Evolutionary conservation across 2,329 filamentous ascomycete genomes (phyloP), one percentile per base, ranked within the genome.

Genomic region (Phaeomoniella chlamydospora): DNA sequence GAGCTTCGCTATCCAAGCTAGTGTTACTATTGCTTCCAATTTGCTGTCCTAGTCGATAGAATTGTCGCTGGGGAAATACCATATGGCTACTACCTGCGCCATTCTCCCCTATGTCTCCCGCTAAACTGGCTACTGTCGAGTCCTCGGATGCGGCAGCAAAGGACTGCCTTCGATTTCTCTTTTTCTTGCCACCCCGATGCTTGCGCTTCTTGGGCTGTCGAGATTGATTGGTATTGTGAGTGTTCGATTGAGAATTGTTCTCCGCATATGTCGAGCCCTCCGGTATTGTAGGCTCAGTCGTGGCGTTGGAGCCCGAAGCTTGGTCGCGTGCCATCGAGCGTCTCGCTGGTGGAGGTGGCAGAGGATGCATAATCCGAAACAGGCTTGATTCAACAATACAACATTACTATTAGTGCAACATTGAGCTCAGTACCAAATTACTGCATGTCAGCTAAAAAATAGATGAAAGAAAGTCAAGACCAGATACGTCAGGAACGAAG

Each of bases 1-100:
- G 62, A 5, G 74, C 78, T 52, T 93, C 80, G 55, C 86, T 94
- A 46, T 94, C 88, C 43, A 96, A 64, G 55, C 88, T 96, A 1
- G 82, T 86, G 48, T 71, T 77, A 60, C 88, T 96, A 43, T 77
- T 52, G 52, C 81, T 84, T 31, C 62, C 58, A 15, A 50, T 45
- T 33, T 50, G 45, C 41, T 58, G 57, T n/a, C 51, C 50, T 35
- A 72, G 49, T 29, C 66, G 62, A 51, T 76, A 76, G 50, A 74
- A 72, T 40, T 64, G 62, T 36, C 57, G 56, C 42, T 58, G 58
- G 19, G 56, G 51, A 13, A 58, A 49, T 35, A 52, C 42, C 15
- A 50, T 39, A 17, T 56, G 49, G n/a, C 50, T 44, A 22, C 47
- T 40, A 39, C 44, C 49, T 3, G 49, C 47, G 36, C 54, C 51